Evolutionary conservation across 352 stramenopile genomes (phyloP).

Genomic region (Globisporangium mamillatum): DNA sequence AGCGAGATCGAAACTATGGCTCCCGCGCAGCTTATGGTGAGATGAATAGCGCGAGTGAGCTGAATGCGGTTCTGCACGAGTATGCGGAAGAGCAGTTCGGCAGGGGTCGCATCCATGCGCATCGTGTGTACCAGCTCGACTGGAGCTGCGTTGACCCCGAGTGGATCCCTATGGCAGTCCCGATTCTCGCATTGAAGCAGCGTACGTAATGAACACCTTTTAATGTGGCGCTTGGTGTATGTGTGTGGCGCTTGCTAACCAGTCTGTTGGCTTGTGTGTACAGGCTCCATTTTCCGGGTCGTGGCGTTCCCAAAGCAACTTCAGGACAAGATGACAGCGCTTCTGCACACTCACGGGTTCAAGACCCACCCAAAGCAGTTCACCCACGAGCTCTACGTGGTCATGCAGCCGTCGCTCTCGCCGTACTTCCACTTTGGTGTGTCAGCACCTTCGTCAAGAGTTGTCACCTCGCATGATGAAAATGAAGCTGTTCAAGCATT

Average conservation of each 20-base stretch:
- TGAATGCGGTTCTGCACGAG: slow-evolving; percentile 7
- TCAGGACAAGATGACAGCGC: slow-evolving; percentile 29
- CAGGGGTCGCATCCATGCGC: slow-evolving; percentile 36
- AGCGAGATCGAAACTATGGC: background rate
- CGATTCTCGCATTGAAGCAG: slow-evolving; percentile 9
- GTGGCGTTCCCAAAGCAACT: slow-evolving; percentile 38
- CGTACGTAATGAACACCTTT: background rate
- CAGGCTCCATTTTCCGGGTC: slow-evolving; percentile 23
- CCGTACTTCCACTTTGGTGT: slow-evolving; percentile 43
- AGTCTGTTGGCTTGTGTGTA: background rate
- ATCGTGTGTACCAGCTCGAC: slow-evolving; percentile 53
- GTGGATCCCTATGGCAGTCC: slow-evolving; percentile 31
- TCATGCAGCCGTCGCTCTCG: slow-evolving; percentile 24
- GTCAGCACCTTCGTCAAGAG: background rate
- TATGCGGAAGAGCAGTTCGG: slow-evolving; percentile 13
- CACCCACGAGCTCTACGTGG: slow-evolving; percentile 48
- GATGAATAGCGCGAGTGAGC: background rate
- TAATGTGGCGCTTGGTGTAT: background rate
- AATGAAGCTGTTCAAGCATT: background rate
- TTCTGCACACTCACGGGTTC: slow-evolving; percentile 34
- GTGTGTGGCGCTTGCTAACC: background rate
- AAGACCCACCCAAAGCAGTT: slow-evolving; percentile 35
- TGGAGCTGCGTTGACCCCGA: slow-evolving; percentile 35
- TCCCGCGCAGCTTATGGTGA: background rate
- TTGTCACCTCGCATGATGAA: background rate